Evolutionary conservation across 305 asterid species (phyloP), one percentile per base, ranked within the genome.

Genomic region (Fraxinus dipetala): DNA sequence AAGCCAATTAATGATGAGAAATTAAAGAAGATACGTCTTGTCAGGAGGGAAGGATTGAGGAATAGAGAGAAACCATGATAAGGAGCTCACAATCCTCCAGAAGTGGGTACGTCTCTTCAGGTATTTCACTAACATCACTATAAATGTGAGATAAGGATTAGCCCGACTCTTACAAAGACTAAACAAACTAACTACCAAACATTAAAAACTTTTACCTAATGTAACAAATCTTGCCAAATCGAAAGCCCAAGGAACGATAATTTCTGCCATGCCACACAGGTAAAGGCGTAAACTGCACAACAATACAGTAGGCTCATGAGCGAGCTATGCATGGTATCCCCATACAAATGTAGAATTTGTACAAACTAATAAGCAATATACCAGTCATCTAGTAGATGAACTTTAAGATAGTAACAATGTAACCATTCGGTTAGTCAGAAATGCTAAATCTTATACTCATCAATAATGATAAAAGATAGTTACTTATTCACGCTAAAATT

Each of bases 211-310:
- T 34, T 84, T 89, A 95, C 99, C 99, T 94, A 75, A 94, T 94
- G 87, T 95, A 94, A 87, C 99, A 95, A 65, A 89, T 79, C 79
- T 91, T 90, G 82, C 98, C 99, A 84, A 95, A 95, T 59, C 99
- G 97, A 80, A 94, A 95, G 20, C 99, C 99, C 83, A 93, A 85
- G 76, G 99, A 95, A 38, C 94, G 97, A 86, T 95, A 95, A 61
- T 92, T 93, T 11, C 82, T 85, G 28, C 99, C 99, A 80, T 95
- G 99, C 99, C 99, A 95, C 75, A 95, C 97, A 0, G 98, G 98
- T 85, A 95, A 85, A 75, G 99, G 99, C 78, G 91, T 93, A 83
- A 95, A 85, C 99, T 94, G 91, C 88, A 78, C 70, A 79, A 65
- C 56, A 80, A 67, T 45, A 78, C 56, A 34, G 30, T 67, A 77